Evolutionary conservation across 2,329 filamentous ascomycete species (phyloP), one percentile per base, ranked within the genome.

Genomic region (Sphaceloma murrayae): DNA sequence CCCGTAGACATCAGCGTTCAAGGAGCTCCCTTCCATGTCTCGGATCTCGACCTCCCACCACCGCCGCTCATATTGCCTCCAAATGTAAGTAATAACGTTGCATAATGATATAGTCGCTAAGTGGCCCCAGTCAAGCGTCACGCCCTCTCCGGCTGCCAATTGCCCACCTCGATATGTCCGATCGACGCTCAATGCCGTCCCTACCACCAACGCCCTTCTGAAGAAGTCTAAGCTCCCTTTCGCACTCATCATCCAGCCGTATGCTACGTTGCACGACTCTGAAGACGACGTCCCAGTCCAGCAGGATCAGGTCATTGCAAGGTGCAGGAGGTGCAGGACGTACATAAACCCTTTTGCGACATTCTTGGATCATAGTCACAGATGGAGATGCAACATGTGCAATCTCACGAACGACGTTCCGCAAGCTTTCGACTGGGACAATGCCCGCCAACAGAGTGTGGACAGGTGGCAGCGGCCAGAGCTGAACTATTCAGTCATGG

Each of bases 371-470:
- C 86, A 96, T 59, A 91, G 91, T 34, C 91, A 98, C 67, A 78
- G 91, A 59, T 98, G 91, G 91, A 82, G 89, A 58, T 98, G 91
- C 70, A 98, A 98, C 67, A 95, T 98, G 88, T 98, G 91, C 66
- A 96, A 94, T 64, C 72, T 98, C 52, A 95, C 88, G 54, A 98
- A 98, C 62, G 91, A 98, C 56, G 89, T 96, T 29, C 91, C 91
- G n/a, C 91, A 98, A 65, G 88, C 88, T 27, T 98, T 98, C 54
- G 91, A 98, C 62, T 98, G 91, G 91, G 91, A 98, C 65, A 81
- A 86, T 24, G 82, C 85, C 33, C 74, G 87, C 45, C 89, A 96
- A 65, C 88, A 94, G 69, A 83, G 79, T 43, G 81, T 93, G 40
- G 89, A 98, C 62, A 74, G 91, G 59, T 94, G 91, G 83, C 81